Percentiles rank a stretch among this genome's conserved stretches.
These are phyloP conservation scores for Umbellularia californica DNA, from an alignment of 164 flowering plant species.

Conservation along the genomic window DNA sequence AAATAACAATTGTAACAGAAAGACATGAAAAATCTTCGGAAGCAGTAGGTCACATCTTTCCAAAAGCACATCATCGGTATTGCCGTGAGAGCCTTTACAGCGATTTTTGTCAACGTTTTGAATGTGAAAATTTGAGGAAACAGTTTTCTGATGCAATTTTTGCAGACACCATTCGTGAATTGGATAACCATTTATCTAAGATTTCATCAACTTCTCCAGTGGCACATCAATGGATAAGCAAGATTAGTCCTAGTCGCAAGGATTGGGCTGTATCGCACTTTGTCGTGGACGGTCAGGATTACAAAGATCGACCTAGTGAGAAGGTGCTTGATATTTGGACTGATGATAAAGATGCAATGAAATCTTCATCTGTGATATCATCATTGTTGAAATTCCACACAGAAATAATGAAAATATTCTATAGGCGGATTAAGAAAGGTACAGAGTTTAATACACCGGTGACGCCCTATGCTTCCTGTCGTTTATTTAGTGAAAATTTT, in stretches of 20 bases:
- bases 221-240: neutral
- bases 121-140: neutral
- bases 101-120: neutral
- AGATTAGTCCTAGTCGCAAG: neutral
- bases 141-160: neutral
- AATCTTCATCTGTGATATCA: no score
- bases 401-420: no score
- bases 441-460: no score
- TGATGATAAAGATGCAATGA: no score
- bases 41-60: neutral
- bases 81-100: no score
- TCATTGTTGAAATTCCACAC: no score
- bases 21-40: neutral
- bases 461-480: no score
- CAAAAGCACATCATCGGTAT: neutral
- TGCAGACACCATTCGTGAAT: neutral
- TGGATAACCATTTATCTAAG: neutral
- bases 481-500: no score
- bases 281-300: neutral
- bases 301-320: no score
- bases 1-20: neutral
- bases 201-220: neutral
- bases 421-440: no score
- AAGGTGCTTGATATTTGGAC: no score
- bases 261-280: slow-evolving; percentile 1